A percentile compares a stretch with the other conserved stretches of the same genome.
Conservation (phyloP, 2,329 filamentous ascomycete species). For the Akanthomyces dipterigenus region DNA sequence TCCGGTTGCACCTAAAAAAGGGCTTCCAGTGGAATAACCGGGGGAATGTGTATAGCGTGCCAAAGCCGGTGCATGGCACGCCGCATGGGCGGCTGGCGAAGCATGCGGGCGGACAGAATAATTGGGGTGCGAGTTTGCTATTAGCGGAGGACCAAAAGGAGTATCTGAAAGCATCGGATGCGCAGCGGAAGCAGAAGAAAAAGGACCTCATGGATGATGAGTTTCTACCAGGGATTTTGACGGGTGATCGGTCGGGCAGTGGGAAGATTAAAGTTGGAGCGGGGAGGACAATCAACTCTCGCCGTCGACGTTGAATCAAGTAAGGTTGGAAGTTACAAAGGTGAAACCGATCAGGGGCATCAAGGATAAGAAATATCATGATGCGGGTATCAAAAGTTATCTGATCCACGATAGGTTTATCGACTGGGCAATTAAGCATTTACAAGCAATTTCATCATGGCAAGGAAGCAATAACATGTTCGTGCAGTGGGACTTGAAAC, state of each 20-base stretch:
- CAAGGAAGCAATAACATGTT: background rate
- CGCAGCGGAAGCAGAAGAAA: constrained; percentile 60
- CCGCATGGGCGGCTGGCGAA: constrained; percentile 67
- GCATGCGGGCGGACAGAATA: constrained; percentile 70
- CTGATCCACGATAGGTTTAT: background rate
- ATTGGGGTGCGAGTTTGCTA: constrained; percentile 80
- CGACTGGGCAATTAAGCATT: background rate
- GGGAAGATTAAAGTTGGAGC: constrained; percentile 76
- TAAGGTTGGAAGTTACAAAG: background rate
- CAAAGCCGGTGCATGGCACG: constrained; percentile 78
- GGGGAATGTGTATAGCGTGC: constrained; percentile 87
- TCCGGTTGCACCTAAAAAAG: constrained; percentile 80
- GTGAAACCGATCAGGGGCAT: background rate
- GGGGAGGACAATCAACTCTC: constrained; percentile 79
- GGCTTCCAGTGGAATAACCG: constrained; percentile 96
- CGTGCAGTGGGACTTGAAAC: no score
- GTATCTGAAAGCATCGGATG: constrained; percentile 58
- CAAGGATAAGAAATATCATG: background rate
- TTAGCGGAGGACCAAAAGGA: constrained; percentile 96
- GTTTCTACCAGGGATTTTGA: constrained; percentile 78
- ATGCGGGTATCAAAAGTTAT: background rate
- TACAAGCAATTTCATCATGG: background rate
- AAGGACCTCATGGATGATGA: constrained; percentile 93
- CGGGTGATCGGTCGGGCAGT: constrained; percentile 61
- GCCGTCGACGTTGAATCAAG: constrained; percentile 32